Evolutionary conservation across 805 yeast species (phyloP).

Genomic region (Metschnikowia bowlesiae): DNA sequence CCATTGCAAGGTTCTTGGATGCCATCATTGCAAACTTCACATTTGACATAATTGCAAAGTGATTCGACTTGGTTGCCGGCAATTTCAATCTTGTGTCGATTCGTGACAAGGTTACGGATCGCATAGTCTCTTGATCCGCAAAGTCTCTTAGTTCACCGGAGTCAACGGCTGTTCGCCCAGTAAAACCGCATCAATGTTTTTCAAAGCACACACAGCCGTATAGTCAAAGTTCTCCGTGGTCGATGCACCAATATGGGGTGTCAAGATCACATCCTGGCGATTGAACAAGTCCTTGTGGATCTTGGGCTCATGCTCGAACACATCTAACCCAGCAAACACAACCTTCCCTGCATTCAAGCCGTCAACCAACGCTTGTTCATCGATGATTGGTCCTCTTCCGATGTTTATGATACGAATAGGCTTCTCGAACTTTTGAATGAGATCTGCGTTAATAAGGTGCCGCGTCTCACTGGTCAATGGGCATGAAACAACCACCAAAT

Average conservation of each 20-base stretch:
- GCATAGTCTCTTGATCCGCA: no score
- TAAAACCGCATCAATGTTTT: constrained; percentile 47
- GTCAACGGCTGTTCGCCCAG: constrained; percentile 27
- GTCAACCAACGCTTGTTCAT: constrained; percentile 58
- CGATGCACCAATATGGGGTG: constrained; percentile 69
- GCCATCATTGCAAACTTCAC: no score
- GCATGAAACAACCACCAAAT: constrained; percentile 60
- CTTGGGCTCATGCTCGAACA: constrained; percentile 59
- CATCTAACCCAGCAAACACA: constrained; percentile 68
- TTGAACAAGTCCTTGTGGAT: constrained; percentile 46
- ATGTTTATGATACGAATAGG: constrained; percentile 67
- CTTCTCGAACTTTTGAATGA: constrained; percentile 44
- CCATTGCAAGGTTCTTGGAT: no score
- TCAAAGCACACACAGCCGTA: constrained; percentile 50
- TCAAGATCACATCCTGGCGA: constrained; percentile 58
- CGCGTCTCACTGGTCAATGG: constrained; percentile 61
- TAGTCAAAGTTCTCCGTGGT: constrained; percentile 39
- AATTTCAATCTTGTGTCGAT: no score
- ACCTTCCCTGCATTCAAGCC: constrained; percentile 60
- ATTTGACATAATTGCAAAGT: no score
- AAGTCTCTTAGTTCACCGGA: constrained; percentile 11
- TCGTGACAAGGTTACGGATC: no score
- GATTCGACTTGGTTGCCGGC: no score
- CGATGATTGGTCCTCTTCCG: constrained; percentile 69
- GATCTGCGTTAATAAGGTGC: constrained; percentile 46